Percentiles rank a stretch among this genome's conserved stretches.
These are phyloP conservation scores for Lasiosphaeria ovina DNA, from an alignment of 495 filamentous ascomycete genomes.

Conservation along the genomic window DNA sequence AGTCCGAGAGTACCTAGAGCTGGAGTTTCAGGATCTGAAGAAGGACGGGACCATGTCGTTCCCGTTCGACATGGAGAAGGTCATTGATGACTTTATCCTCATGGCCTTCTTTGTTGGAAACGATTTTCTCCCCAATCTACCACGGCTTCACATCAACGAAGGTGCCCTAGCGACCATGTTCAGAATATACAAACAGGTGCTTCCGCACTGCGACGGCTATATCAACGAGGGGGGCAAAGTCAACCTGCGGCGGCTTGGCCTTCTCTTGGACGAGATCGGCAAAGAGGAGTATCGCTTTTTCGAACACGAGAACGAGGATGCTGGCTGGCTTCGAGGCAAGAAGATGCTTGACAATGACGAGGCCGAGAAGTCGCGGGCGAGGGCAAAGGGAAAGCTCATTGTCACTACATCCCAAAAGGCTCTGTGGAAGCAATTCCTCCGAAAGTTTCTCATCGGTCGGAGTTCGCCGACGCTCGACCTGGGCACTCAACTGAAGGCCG, in stretches of 20 bases:
- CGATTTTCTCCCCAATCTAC: conserved; percentile 96
- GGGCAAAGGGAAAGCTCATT: conserved; percentile 63
- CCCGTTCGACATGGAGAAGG: conserved; percentile 87
- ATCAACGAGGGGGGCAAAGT: conserved; percentile 95
- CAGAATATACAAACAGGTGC: conserved; percentile 85
- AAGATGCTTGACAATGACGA: conserved; percentile 55
- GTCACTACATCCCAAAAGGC: conserved; percentile 79
- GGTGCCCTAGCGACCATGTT: conserved; percentile 96
- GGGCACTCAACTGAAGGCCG: conserved; percentile 69
- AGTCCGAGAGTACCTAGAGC: conserved; percentile 92
- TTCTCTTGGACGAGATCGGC: conserved; percentile 76
- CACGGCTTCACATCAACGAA: conserved; percentile 97
- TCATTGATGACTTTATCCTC: conserved; percentile 99
- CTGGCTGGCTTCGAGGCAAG: conserved; percentile 88
- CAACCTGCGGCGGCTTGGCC: conserved; percentile 72
- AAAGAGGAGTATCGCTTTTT: conserved; percentile 89
- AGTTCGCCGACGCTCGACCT: conserved; percentile 61
- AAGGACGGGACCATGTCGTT: conserved; percentile 71
- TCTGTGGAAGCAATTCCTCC: conserved; percentile 72
- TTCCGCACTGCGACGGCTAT: conserved; percentile 88
- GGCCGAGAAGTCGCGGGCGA: conserved; percentile 46
- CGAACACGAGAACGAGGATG: conserved; percentile 83
- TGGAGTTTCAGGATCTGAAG: conserved; percentile 94
- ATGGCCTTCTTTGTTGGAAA: conserved; percentile 99
- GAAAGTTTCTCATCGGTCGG: conserved; percentile 72